Evolutionary conservation across 495 filamentous ascomycete genomes (phyloP).

Genomic region (Xylaria sp.): DNA sequence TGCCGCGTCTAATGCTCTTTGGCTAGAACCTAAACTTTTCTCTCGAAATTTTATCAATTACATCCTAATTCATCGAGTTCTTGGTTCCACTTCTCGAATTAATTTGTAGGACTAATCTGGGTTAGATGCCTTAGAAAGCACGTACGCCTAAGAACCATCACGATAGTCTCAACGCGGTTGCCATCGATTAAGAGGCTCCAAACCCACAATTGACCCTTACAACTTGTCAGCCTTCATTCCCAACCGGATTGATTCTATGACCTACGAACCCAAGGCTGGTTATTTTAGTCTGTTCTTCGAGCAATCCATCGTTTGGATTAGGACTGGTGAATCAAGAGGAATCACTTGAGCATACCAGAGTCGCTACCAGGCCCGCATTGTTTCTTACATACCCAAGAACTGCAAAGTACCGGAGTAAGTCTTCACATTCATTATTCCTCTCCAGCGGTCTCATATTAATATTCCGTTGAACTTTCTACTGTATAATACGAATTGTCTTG

Average conservation of each 20-base stretch:
- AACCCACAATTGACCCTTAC: not conserved
- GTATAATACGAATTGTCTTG: not conserved
- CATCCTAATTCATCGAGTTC: not conserved
- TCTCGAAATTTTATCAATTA: not conserved
- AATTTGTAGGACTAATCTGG: not conserved
- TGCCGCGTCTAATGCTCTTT: conserved; percentile 4
- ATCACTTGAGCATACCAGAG: not conserved
- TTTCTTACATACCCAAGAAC: not conserved
- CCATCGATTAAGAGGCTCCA: not conserved
- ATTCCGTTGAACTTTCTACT: not conserved
- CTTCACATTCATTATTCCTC: not conserved
- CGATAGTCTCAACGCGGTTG: no score
- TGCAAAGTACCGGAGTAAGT: conserved; percentile 4
- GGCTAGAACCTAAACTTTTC: not conserved
- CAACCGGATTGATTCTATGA: conserved; percentile 1
- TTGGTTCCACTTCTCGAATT: not conserved
- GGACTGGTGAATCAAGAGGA: no score
- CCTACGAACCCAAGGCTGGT: not conserved
- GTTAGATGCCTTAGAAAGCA: not conserved
- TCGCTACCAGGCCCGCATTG: not conserved
- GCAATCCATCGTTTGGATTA: not conserved
- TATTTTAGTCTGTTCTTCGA: not conserved
- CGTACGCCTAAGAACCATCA: not conserved
- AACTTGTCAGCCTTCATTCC: not conserved
- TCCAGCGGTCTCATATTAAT: not conserved